phyloP scores from a whole-genome alignment of 352 stramenopile species.

The Phytophthora pseudosyringae region DNA sequence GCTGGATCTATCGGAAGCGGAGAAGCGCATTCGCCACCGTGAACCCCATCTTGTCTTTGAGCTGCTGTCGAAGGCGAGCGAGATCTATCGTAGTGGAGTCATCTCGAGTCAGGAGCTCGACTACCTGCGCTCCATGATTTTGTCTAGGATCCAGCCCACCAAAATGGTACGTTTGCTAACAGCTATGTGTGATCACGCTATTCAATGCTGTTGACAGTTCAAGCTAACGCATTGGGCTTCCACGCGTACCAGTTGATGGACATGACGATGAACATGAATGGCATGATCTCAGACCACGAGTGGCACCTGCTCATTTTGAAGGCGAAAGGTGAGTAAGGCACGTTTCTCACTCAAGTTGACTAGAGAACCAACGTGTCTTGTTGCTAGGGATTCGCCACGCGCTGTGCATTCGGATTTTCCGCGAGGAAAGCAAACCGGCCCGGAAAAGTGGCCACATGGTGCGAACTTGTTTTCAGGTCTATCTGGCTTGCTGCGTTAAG shows the following conservation, averaged over 20 bases:
- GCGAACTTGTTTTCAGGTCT: constrained; percentile 9
- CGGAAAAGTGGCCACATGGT: constrained; percentile 76
- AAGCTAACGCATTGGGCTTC: constrained; percentile 10
- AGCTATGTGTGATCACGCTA: constrained; percentile 1
- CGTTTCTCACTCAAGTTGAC: background rate
- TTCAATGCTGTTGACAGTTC: background rate
- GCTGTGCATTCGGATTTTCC: constrained; percentile 81
- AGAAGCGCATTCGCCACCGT: constrained; percentile 84
- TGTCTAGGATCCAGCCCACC: constrained; percentile 79
- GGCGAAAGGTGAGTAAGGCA: constrained; percentile 59
- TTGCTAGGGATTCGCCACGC: constrained; percentile 75
- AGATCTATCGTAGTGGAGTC: constrained; percentile 82
- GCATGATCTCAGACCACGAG: constrained; percentile 87
- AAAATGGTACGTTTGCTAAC: constrained; percentile 66
- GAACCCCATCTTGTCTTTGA: constrained; percentile 87
- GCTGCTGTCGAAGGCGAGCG: constrained; percentile 80
- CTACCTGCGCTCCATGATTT: constrained; percentile 73
- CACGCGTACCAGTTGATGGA: constrained; percentile 60
- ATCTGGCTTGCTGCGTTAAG: background rate
- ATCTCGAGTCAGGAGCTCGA: constrained; percentile 87
- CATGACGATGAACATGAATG: constrained; percentile 86
- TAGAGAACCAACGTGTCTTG: constrained; percentile 2
- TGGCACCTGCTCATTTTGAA: constrained; percentile 87
- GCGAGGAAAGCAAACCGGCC: constrained; percentile 58
- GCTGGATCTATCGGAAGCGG: constrained; percentile 75